These are phyloP conservation scores for Amanita rubescens DNA, from an alignment of 768 basidiomycete genomes.

Conservation along the genomic window DNA sequence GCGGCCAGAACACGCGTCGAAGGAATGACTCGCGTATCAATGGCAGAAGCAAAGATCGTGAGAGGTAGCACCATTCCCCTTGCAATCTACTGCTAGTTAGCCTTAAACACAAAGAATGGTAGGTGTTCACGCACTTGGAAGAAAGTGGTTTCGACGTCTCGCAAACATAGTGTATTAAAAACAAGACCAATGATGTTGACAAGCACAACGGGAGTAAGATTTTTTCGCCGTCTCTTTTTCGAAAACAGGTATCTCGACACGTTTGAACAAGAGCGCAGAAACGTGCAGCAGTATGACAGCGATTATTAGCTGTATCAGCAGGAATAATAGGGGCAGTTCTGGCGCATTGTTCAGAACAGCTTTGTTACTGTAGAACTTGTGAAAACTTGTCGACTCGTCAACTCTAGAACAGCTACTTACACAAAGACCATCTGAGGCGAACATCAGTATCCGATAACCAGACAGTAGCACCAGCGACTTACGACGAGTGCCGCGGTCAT, in stretches of 20 bases:
- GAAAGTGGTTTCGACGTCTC: constrained; percentile 74
- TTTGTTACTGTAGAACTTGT: constrained; percentile 49
- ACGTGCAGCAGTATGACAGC: constrained; percentile 59
- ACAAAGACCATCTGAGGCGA: constrained; percentile 43
- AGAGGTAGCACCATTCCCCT: constrained; percentile 78
- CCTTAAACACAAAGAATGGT: neutral
- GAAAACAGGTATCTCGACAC: constrained; percentile 50
- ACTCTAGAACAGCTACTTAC: constrained; percentile 19
- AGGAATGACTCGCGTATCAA: constrained; percentile 48
- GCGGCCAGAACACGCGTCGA: constrained; percentile 48
- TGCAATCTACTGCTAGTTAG: constrained; percentile 51
- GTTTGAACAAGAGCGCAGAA: constrained; percentile 38
- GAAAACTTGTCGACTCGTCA: constrained; percentile 3
- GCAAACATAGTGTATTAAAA: constrained; percentile 73
- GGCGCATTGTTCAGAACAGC: constrained; percentile 63
- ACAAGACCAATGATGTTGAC: constrained; percentile 71
- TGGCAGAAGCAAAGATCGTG: constrained; percentile 67
- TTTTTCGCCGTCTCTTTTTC: constrained; percentile 46
- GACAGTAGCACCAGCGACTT: constrained; percentile 22
- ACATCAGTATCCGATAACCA: neutral
- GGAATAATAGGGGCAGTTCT: constrained; percentile 59
- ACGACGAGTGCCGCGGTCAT: constrained; percentile 72
- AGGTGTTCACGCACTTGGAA: constrained; percentile 50
- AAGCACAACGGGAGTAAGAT: constrained; percentile 53
- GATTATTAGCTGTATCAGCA: constrained; percentile 60